These are phyloP conservation scores for Prunus davidiana DNA, from an alignment of 306 rosid species.

Conservation along the genomic window DNA sequence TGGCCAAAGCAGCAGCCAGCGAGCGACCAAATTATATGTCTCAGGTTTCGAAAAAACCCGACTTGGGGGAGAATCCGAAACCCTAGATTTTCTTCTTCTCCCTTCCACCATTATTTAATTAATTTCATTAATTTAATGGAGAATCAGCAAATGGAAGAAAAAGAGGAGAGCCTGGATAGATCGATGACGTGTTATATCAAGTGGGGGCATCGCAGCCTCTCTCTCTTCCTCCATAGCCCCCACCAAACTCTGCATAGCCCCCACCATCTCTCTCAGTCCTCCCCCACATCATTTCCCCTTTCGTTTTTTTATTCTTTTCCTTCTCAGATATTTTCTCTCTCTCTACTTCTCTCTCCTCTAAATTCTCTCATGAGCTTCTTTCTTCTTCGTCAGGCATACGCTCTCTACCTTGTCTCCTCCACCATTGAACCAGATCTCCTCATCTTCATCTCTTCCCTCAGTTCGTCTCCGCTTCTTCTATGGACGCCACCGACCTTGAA, in stretches of 20 bases:
- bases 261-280: background rate
- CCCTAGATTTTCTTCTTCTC: constrained; percentile 1
- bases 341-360: background rate
- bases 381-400: background rate
- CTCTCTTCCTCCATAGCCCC: constrained; percentile 7
- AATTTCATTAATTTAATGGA: background rate
- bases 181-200: constrained; percentile 23
- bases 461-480: background rate
- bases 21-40: no score
- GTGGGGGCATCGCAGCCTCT: constrained; percentile 17
- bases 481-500: background rate
- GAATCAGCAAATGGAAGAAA: background rate
- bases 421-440: constrained; percentile 19
- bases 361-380: background rate
- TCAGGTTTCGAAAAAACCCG: background rate
- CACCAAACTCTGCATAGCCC: constrained; percentile 2
- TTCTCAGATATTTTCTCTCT: constrained; percentile 31
- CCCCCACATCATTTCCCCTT: constrained; percentile 11
- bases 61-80: background rate
- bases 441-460: background rate
- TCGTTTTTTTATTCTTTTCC: constrained; percentile 13
- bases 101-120: no score
- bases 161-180: background rate
- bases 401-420: background rate
- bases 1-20: constrained; percentile 1